phyloP scores from a whole-genome alignment of 148 eudicot species.

The Agrostemma githago region DNA sequence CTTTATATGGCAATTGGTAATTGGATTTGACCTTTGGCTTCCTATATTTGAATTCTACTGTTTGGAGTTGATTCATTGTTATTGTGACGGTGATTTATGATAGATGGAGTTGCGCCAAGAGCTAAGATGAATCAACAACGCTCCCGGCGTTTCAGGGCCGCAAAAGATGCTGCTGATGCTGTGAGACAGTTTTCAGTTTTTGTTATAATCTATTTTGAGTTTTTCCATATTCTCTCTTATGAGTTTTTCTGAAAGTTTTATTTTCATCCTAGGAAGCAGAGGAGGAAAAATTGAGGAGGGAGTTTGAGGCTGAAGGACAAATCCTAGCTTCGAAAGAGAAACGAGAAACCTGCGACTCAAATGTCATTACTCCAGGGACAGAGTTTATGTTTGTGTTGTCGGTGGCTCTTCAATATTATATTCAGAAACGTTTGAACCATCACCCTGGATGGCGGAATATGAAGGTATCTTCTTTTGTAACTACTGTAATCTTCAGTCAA shows the following conservation, averaged over 20 bases:
- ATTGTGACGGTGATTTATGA: constrained; percentile 14
- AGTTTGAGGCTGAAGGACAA: constrained; percentile 73
- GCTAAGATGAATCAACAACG: constrained; percentile 99
- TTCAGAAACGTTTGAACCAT: constrained; percentile 70
- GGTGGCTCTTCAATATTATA: constrained; percentile 83
- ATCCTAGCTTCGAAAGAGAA: constrained; percentile 50
- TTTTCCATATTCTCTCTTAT: constrained; percentile 3
- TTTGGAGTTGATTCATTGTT: background rate
- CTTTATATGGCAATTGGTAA: constrained; percentile 97
- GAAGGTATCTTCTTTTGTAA: constrained; percentile 50
- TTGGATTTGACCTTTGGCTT: constrained; percentile 12
- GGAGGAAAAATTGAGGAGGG: constrained; percentile 63
- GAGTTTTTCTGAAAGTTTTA: background rate
- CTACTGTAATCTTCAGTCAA: constrained; percentile 21
- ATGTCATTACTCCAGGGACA: constrained; percentile 98
- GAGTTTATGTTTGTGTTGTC: constrained; percentile 88
- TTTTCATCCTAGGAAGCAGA: constrained; percentile 65
- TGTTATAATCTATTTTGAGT: background rate
- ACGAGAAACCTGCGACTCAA: constrained; percentile 88
- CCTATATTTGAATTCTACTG: background rate
- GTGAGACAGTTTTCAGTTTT: constrained; percentile 39
- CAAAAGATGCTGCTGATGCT: constrained; percentile 96
- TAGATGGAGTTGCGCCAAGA: constrained; percentile 99
- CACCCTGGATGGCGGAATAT: constrained; percentile 74
- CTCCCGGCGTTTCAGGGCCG: constrained; percentile 94